Evolutionary conservation across 495 filamentous ascomycete species (phyloP).

Genomic region (Emericellopsis terricola): DNA sequence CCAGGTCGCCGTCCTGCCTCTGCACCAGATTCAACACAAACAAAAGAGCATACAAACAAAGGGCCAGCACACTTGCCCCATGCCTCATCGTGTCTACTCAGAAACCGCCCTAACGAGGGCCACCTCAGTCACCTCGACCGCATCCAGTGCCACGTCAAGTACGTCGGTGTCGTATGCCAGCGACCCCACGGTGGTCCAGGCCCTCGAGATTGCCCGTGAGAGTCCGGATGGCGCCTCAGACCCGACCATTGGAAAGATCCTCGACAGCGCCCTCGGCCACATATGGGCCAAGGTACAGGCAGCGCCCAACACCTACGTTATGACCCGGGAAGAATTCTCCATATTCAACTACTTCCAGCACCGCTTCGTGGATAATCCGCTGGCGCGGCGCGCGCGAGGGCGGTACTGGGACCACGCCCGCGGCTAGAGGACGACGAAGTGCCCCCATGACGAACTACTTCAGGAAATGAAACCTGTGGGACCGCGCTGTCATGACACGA

Average conservation of each 20-base stretch:
- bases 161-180: neutral
- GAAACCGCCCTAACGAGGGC: neutral
- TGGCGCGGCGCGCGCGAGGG: conserved; percentile 23
- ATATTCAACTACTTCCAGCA: conserved; percentile 60
- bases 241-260: conserved; percentile 25
- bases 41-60: too few species aligned
- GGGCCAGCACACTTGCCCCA: too few species aligned
- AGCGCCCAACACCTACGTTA: conserved; percentile 42
- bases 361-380: conserved; percentile 25
- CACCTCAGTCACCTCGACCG: too few species aligned
- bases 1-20: neutral
- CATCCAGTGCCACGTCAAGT: too few species aligned
- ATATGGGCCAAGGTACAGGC: conserved; percentile 45
- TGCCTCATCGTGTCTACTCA: conserved; percentile 1
- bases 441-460: too few species aligned
- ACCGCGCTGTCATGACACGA: too few species aligned
- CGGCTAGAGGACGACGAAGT: neutral
- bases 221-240: conserved; percentile 39
- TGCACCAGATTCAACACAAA: too few species aligned
- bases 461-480: too few species aligned
- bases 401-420: conserved; percentile 30
- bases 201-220: conserved; percentile 51
- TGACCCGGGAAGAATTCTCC: conserved; percentile 53
- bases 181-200: conserved; percentile 25
- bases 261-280: conserved; percentile 36